phyloP scores from a whole-genome alignment of 1,284 basidiomycete genomes.

The Nidula niveotomentosa region DNA sequence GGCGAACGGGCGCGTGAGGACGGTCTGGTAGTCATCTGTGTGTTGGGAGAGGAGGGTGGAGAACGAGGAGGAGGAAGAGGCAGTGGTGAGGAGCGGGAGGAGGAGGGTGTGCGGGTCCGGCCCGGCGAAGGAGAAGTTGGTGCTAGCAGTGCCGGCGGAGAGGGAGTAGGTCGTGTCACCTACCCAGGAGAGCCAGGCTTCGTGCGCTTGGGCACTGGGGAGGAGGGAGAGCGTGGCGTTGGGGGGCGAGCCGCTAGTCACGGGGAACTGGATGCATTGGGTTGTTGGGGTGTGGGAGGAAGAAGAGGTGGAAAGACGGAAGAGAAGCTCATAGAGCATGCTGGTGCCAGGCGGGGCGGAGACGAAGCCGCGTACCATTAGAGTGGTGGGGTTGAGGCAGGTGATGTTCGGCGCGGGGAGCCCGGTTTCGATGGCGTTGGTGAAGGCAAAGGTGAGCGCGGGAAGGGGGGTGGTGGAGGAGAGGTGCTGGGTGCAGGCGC shows the following conservation, averaged over 20 bases:
- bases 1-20: slow-evolving; percentile 45
- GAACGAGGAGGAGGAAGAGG: slow-evolving; percentile 18
- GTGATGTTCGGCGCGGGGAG: slow-evolving; percentile 59
- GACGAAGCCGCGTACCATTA: slow-evolving; percentile 54
- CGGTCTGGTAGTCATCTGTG: slow-evolving; percentile 48
- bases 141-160: slow-evolving; percentile 54
- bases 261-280: slow-evolving; percentile 25
- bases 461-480: slow-evolving; percentile 32
- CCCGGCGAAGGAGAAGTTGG: slow-evolving; percentile 62
- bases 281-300: slow-evolving; percentile 8
- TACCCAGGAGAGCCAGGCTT: slow-evolving; percentile 67
- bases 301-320: slow-evolving; percentile 36
- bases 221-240: slow-evolving; percentile 53
- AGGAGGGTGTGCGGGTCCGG: slow-evolving; percentile 55
- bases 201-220: slow-evolving; percentile 12
- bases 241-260: slow-evolving; percentile 21
- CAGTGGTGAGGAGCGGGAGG: slow-evolving; percentile 32
- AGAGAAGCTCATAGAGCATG: slow-evolving; percentile 71
- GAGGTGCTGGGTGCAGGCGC: slow-evolving; percentile 59
- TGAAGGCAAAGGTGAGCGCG: slow-evolving; percentile 47
- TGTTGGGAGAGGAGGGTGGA: slow-evolving; percentile 43
- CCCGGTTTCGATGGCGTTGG: slow-evolving; percentile 40
- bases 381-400: slow-evolving; percentile 55
- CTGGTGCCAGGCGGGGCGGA: slow-evolving; percentile 39
- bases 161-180: slow-evolving; percentile 70